These are phyloP conservation scores for Cyanodermella asteris DNA, from an alignment of 2,329 filamentous ascomycete species.

Conservation along the genomic window DNA sequence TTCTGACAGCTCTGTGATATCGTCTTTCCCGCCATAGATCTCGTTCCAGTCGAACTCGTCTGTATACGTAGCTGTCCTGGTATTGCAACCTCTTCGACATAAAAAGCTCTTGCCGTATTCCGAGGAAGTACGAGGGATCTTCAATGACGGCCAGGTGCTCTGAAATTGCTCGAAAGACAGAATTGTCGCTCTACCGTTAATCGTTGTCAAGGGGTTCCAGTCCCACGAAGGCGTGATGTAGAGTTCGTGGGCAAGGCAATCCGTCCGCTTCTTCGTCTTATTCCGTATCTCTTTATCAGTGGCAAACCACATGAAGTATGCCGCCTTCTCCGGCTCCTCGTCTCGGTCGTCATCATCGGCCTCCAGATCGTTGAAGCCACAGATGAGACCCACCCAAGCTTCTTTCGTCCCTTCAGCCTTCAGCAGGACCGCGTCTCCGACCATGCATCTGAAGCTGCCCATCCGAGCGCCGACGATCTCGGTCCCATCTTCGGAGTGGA, in stretches of 20 bases:
- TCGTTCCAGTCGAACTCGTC: constrained; percentile 87
- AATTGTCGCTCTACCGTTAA: constrained; percentile 71
- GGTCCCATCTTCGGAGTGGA: constrained; percentile 33
- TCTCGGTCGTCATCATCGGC: too few species aligned
- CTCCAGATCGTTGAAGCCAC: constrained; percentile 55
- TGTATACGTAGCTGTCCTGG: constrained; percentile 72
- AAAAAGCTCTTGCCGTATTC: constrained; percentile 74
- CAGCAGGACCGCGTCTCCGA: constrained; percentile 70
- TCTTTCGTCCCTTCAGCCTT: constrained; percentile 74
- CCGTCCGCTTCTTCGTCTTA: constrained; percentile 57
- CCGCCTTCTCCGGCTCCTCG: constrained; percentile 67
- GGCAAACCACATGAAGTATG: constrained; percentile 89
- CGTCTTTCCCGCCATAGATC: constrained; percentile 42
- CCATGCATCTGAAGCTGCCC: constrained; percentile 54
- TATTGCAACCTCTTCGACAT: constrained; percentile 75
- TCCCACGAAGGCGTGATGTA: constrained; percentile 82
- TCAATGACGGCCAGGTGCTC: constrained; percentile 49
- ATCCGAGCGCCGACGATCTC: constrained; percentile 60
- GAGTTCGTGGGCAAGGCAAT: constrained; percentile 71
- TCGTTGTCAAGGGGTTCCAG: constrained; percentile 63
- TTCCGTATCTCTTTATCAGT: constrained; percentile 76
- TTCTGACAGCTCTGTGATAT: constrained; percentile 43
- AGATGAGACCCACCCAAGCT: constrained; percentile 80
- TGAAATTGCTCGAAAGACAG: constrained; percentile 51
- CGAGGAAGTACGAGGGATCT: constrained; percentile 47